These are phyloP conservation scores for Aegilops sharonensis DNA, from an alignment of 176 grass and related monocot genomes.

Conservation along the genomic window DNA sequence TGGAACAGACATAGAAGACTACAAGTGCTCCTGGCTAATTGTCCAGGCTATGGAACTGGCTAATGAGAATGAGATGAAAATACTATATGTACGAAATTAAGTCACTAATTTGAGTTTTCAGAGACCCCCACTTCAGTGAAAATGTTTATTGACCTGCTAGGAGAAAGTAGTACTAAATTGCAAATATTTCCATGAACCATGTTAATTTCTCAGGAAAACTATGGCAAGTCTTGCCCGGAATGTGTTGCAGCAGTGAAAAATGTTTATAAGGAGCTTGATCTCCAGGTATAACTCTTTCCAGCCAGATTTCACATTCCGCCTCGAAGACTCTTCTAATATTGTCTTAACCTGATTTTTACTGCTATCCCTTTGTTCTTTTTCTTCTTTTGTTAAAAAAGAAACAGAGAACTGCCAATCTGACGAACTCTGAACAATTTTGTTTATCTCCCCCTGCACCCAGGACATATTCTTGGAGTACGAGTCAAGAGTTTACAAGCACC, in stretches of 20 bases:
- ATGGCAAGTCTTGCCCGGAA: conserved; percentile 51
- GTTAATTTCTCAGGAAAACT: conserved; percentile 49
- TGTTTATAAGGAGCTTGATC: conserved; percentile 60
- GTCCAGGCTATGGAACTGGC: conserved; percentile 67
- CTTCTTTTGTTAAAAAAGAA: neutral
- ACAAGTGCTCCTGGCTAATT: conserved; percentile 75
- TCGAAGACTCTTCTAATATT: neutral
- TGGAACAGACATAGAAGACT: conserved; percentile 83
- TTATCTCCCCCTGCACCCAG: conserved; percentile 4
- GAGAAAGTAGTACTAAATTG: neutral
- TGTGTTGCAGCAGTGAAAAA: conserved; percentile 58
- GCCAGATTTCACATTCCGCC: neutral
- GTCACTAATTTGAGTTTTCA: neutral
- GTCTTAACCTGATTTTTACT: neutral
- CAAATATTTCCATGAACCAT: neutral
- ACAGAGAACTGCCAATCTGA: neutral
- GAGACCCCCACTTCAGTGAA: neutral
- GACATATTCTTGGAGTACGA: conserved; percentile 70
- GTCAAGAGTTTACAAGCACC: conserved; percentile 53
- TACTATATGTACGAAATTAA: conserved; percentile 48
- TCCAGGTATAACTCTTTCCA: conserved; percentile 39
- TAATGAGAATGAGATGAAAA: conserved; percentile 64
- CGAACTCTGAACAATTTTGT: neutral
- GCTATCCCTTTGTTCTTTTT: neutral
- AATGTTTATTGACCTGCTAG: neutral